Base-by-base conservation (phyloP, 805 yeast genomes). In the Candida nonsorbophila region DNA sequence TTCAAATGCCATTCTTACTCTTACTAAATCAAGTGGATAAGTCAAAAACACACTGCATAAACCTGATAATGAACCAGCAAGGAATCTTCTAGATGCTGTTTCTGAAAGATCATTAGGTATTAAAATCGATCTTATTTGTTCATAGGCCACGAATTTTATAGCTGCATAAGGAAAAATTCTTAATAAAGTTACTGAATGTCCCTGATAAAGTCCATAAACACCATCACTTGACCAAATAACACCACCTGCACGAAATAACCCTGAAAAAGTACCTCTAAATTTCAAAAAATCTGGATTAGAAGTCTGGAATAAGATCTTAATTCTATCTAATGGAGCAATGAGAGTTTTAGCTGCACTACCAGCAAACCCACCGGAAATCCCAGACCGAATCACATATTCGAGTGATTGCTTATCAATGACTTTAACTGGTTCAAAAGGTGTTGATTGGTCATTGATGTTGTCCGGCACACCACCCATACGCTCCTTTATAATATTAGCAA, bases 101-200 rank as follows among this genome's bases (percentile, higher is more conserved):
- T 92, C 98, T 46, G 76, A 72, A 8, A 62, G 61, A 33, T 75
- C 79, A 29, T 70, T 63, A 3, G 95, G 95, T 29, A 92, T 92
- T 36, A 92, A 55, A 2, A 83, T 32, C 8, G 84, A 68, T 37
- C 98, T 62, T 27, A 88, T 76, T 55, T 92, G 97, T 58, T 92
- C 98, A 55, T 92, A 92, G 7, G 94, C 88, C 10, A 92, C 95
- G 55, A 90, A 92, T 53, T 92, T 92, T 47, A 92, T 84, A 7
- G 96, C 95, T 4, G 98, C 97, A 53, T 92, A 92, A 1, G 98
- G 98, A 53, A 92, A 90, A 3, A 92, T 85, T 38, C 98, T 69
- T 24, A 88, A 55, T 28, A 92, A 61, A 0, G 98, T 92, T 1
- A 94, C 96, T 4, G 95, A 84, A 53, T 92, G 98, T 22, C 98